A percentile compares a stretch with the other conserved stretches of the same genome.
Evolutionary conservation across 2,329 filamentous ascomycete species (phyloP).

Genomic region (Penicillium glabrum): DNA sequence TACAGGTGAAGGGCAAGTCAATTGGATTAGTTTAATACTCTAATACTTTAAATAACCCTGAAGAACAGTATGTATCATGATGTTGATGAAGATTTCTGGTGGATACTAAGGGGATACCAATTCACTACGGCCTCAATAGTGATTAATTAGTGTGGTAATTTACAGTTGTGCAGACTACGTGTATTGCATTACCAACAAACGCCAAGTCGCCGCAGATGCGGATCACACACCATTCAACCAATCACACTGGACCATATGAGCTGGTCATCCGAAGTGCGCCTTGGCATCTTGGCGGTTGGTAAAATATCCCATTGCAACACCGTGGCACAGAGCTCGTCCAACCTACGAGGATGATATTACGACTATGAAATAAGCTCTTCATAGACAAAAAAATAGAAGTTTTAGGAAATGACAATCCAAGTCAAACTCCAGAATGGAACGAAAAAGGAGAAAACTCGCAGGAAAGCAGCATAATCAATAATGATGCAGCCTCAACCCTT

Average conservation of each 20-base stretch:
- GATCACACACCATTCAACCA: constrained; percentile 10
- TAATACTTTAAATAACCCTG: not conserved
- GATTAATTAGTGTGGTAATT: not conserved
- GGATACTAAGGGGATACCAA: not conserved
- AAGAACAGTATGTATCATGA: not conserved
- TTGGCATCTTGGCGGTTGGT: constrained; percentile 27
- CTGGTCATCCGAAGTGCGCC: constrained; percentile 7
- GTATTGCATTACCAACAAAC: not conserved
- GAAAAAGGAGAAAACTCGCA: not conserved
- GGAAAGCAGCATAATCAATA: not conserved
- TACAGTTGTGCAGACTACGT: not conserved
- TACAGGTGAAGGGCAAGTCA: not conserved
- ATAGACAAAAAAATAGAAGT: not conserved
- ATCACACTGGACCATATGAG: constrained; percentile 3
- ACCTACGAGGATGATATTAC: not conserved
- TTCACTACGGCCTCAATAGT: not conserved
- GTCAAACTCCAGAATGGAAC: not conserved
- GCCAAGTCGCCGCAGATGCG: constrained; percentile 19
- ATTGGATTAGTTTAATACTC: not conserved
- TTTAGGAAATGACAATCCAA: not conserved
- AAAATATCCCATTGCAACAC: constrained; percentile 16
- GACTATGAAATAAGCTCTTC: not conserved
- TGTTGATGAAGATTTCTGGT: not conserved
- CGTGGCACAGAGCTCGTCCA: constrained; percentile 10
- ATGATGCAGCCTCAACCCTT: constrained; percentile 13